phyloP scores from a whole-genome alignment of 1,284 basidiomycete species.

The Stereum hirsutum region DNA sequence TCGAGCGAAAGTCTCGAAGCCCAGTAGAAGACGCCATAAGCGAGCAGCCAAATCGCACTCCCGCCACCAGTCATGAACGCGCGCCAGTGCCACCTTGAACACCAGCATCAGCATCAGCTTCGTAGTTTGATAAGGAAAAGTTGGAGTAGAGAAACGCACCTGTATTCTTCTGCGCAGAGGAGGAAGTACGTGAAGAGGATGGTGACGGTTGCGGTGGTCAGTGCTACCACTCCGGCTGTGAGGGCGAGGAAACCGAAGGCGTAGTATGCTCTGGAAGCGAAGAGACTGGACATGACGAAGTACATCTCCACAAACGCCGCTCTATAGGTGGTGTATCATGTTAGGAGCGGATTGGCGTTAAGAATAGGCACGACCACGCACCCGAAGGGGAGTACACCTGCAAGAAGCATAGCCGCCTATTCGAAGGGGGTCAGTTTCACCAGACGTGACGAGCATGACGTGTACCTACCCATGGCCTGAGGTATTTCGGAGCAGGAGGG shows the following conservation, averaged over 20 bases:
- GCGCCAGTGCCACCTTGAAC: slow-evolving; percentile 92
- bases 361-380: slow-evolving; percentile 35
- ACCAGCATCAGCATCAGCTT: background rate
- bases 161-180: slow-evolving; percentile 93
- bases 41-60: slow-evolving; percentile 87
- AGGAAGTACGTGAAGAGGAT: slow-evolving; percentile 91
- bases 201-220: slow-evolving; percentile 87
- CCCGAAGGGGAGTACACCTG: slow-evolving; percentile 92
- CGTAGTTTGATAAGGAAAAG: slow-evolving; percentile 3
- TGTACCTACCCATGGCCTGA: slow-evolving; percentile 60
- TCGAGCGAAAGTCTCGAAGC: slow-evolving; percentile 76
- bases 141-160: slow-evolving; percentile 31
- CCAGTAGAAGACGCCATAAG: slow-evolving; percentile 87
- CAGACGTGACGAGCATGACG: slow-evolving; percentile 5
- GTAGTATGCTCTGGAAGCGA: slow-evolving; percentile 91
- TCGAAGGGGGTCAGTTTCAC: slow-evolving; percentile 9
- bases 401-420: slow-evolving; percentile 71
- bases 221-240: slow-evolving; percentile 75
- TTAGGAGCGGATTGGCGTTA: background rate
- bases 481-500: slow-evolving; percentile 78
- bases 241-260: slow-evolving; percentile 94
- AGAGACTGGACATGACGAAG: slow-evolving; percentile 89
- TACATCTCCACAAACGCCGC: slow-evolving; percentile 96
- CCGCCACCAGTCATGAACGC: slow-evolving; percentile 93
- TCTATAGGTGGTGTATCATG: slow-evolving; percentile 25